phyloP scores from a whole-genome alignment of 805 yeast species.

The Limtongia smithiae region DNA sequence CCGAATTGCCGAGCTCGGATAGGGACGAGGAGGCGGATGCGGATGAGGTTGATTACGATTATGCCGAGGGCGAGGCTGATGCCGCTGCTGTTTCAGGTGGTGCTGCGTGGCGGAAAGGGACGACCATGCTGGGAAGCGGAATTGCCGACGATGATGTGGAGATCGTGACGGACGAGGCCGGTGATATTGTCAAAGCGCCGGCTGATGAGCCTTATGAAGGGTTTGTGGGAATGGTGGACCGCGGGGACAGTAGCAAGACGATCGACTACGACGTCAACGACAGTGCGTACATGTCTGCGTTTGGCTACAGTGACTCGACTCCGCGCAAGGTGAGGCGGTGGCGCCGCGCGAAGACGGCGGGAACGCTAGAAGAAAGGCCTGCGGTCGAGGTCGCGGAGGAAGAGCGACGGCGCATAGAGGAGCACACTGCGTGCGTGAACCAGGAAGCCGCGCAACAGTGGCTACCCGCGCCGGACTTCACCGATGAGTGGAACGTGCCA shows the following conservation, averaged over 20 bases:
- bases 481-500: no score
- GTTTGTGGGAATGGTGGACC: no score
- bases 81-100: no score
- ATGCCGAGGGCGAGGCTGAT: background rate
- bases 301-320: background rate
- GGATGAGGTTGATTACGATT: background rate
- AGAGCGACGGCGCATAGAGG: background rate
- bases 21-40: background rate
- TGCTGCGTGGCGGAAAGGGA: no score
- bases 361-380: background rate
- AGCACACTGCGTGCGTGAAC: background rate
- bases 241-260: background rate
- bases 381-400: background rate
- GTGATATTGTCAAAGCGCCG: background rate
- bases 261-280: background rate
- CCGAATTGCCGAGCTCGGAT: background rate
- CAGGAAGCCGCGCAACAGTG: no score
- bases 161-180: background rate
- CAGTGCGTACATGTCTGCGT: background rate
- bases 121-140: no score
- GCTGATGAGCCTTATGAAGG: no score
- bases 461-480: no score
- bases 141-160: constrained; percentile 1
- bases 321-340: background rate
- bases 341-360: background rate